Evolutionary conservation across 1,139 yeast species (phyloP).

Genomic region (Lodderomyces theae): DNA sequence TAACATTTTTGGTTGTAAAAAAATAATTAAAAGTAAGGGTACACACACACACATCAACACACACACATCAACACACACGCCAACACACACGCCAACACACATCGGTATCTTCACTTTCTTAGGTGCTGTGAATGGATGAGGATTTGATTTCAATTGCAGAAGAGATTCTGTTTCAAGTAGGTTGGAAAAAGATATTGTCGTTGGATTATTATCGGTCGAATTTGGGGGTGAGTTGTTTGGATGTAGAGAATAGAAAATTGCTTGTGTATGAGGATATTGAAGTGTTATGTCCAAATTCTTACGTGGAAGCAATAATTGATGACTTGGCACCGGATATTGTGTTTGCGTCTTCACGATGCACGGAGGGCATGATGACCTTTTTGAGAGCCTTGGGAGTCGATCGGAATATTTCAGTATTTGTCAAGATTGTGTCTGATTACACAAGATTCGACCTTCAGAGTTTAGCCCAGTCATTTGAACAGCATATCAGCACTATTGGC

Average conservation of each 20-base stretch:
- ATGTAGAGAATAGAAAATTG: constrained; percentile 6
- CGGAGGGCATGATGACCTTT: constrained; percentile 4
- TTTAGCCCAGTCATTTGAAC: constrained; percentile 8
- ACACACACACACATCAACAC: neutral
- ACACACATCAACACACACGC: no score
- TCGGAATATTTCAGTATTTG: constrained; percentile 5
- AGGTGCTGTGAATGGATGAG: neutral
- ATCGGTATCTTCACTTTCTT: no score
- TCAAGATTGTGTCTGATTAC: constrained; percentile 12
- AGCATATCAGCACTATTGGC: constrained; percentile 1
- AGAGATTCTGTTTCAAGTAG: neutral
- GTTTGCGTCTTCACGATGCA: constrained; percentile 11
- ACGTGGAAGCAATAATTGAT: constrained; percentile 12
- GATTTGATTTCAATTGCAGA: neutral
- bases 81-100: no score
- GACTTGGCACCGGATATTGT: constrained; percentile 12
- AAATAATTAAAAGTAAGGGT: neutral
- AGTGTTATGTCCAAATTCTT: constrained; percentile 8
- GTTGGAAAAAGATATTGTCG: constrained; percentile 8
- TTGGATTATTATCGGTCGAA: constrained; percentile 9
- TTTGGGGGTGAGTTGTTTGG: constrained; percentile 13
- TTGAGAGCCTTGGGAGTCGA: constrained; percentile 8
- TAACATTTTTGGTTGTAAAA: constrained; percentile 2
- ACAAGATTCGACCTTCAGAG: constrained; percentile 9
- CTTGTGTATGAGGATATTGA: constrained; percentile 14